A percentile compares a stretch with the other conserved stretches of the same genome.
phyloP scores from a whole-genome alignment of 768 basidiomycete species.

The Dentipellis fragilis region DNA sequence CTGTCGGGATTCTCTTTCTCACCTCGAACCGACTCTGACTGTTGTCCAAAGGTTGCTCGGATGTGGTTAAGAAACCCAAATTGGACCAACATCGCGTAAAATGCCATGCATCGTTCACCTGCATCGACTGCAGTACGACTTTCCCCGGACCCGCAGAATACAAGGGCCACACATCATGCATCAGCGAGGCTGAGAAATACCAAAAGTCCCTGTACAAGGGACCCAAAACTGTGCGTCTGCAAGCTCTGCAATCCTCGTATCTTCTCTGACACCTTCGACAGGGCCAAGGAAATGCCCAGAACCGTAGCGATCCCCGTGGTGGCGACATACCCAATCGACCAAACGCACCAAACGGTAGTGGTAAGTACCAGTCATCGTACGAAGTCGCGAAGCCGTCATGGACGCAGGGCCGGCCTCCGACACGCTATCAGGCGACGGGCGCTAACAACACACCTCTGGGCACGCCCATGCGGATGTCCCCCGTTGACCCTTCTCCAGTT shows the following conservation, averaged over 20 bases:
- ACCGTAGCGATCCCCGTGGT: conserved; percentile 1
- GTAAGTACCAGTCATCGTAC: conserved; percentile 13
- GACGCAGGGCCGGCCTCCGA: conserved; percentile 4
- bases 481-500: conserved; percentile 22
- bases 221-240: conserved; percentile 41
- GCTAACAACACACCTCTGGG: conserved; percentile 69
- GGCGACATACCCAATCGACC: conserved; percentile 3
- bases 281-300: neutral
- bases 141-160: conserved; percentile 71
- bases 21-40: neutral
- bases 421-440: conserved; percentile 34
- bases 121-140: conserved; percentile 82
- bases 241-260: conserved; percentile 12
- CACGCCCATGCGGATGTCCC: conserved; percentile 42
- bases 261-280: conserved; percentile 6
- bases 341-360: conserved; percentile 6
- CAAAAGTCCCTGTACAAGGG: conserved; percentile 82
- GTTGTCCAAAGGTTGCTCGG: conserved; percentile 50
- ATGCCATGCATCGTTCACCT: conserved; percentile 65
- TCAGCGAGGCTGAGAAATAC: conserved; percentile 90
- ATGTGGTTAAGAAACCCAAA: conserved; percentile 91
- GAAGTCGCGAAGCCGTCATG: conserved; percentile 1
- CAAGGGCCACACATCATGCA: conserved; percentile 76
- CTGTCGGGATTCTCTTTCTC: no score
- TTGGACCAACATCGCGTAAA: conserved; percentile 65